Percentiles rank a stretch among this genome's conserved stretches.
Evolutionary conservation across 768 basidiomycete genomes (phyloP).

Genomic region (Leccinellum luteum): DNA sequence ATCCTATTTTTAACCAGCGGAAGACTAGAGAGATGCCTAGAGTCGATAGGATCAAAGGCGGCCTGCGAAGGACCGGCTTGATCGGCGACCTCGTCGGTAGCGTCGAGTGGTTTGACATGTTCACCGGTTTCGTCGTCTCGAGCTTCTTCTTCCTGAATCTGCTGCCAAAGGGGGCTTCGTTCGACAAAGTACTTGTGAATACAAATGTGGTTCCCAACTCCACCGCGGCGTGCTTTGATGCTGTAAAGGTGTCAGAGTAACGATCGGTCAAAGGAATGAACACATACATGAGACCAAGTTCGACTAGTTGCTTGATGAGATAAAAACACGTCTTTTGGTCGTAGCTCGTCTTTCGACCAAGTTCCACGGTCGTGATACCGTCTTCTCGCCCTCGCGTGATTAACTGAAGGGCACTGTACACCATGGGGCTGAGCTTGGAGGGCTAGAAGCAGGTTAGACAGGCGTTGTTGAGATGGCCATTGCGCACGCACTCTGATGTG

Average conservation of each 20-base stretch:
- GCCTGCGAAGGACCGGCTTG: slow-evolving; percentile 30
- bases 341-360: slow-evolving; percentile 76
- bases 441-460: slow-evolving; percentile 44
- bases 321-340: slow-evolving; percentile 92
- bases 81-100: slow-evolving; percentile 21
- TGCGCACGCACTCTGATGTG: slow-evolving; percentile 68
- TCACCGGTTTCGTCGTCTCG: slow-evolving; percentile 31
- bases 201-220: slow-evolving; percentile 72
- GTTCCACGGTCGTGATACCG: slow-evolving; percentile 74
- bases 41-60: slow-evolving; percentile 72
- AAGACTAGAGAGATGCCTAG: slow-evolving; percentile 73
- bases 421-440: slow-evolving; percentile 78
- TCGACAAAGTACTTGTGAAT: slow-evolving; percentile 87
- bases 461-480: neutral
- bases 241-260: slow-evolving; percentile 32
- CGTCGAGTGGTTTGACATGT: slow-evolving; percentile 7
- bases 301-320: slow-evolving; percentile 71
- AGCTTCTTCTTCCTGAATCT: slow-evolving; percentile 68
- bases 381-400: slow-evolving; percentile 78
- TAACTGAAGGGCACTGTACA: slow-evolving; percentile 80
- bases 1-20: slow-evolving; percentile 70
- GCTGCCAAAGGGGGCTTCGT: slow-evolving; percentile 70
- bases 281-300: slow-evolving; percentile 70
- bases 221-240: slow-evolving; percentile 74
- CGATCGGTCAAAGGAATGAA: neutral